Evolutionary conservation across 2,329 filamentous ascomycete genomes (phyloP), one percentile per base, ranked within the genome.

Genomic region (Nannizzia gypsea): DNA sequence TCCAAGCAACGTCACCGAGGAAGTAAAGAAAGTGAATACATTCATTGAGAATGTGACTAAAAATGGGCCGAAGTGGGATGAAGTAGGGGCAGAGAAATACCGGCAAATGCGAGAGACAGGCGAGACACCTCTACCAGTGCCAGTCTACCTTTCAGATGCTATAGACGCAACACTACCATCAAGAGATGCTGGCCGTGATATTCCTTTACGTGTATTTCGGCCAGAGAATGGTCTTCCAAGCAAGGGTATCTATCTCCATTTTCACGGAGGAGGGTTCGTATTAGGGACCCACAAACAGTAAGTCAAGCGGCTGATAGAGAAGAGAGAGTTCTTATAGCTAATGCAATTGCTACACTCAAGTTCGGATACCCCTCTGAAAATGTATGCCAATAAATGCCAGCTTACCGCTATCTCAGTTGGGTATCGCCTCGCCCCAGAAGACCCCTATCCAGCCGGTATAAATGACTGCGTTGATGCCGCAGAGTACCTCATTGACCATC

Each of bases 361-460:
- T 59, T 77, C 79, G 62, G 80, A 82, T 65, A 61, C 68, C 0
- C 72, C 76, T 36, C 71, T 84, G 9, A 74, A 79, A 58, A 72
- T 72, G 63, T 77, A 80, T 68, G 80, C 81, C 54, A 74, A 82
- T 63, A 68, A 71, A 28, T 76, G 72, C 54, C 71, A 77, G 40
- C 61, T 82, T 2, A 77, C 77, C 0, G 77, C 80, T n/a, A 68
- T 85, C 11, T 81, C 78, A 0, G 76, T 84, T 6, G 82, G 81
- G 0, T 85, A 85, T 67, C 75, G 83, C 28, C 76, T 83, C 17
- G 81, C 82, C 0, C 83, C 83, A 0, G 82, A 85, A 66, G 61
- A 84, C 64, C 80, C 81, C 0, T 84, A 77, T 66, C 82, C 83
- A 0, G 75, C 74, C 0, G 78, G 74, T 0, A 75, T 77, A 4